Evolutionary conservation across 495 filamentous ascomycete species (phyloP).

Genomic region (Podospora comata): DNA sequence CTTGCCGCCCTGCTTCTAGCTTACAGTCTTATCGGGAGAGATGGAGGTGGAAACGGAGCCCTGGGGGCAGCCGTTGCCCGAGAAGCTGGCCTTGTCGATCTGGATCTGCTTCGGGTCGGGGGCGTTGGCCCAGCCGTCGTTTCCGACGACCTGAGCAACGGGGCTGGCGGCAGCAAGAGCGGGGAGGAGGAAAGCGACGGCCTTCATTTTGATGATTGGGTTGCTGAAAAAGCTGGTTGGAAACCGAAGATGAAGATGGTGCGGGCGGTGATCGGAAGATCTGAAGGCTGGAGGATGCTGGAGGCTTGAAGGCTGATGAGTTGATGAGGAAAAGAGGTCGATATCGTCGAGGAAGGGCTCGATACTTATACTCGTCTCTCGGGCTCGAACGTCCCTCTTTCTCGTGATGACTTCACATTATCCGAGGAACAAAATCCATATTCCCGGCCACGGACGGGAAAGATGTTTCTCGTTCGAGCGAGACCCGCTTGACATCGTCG

Average conservation of each 20-base stretch:
- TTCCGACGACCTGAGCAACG: conserved; percentile 25
- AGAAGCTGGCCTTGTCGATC: conserved; percentile 57
- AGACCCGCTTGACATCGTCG: conserved; percentile 23
- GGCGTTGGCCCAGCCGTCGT: conserved; percentile 34
- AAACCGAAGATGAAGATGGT: conserved; percentile 12
- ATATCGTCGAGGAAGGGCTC: conserved; percentile 28
- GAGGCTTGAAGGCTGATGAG: conserved; percentile 27
- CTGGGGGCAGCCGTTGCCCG: conserved; percentile 57
- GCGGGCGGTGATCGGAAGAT: conserved; percentile 9
- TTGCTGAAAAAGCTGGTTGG: conserved; percentile 7
- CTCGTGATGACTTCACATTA: conserved; percentile 15
- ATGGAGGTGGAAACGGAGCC: conserved; percentile 48
- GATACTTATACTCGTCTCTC: conserved; percentile 35
- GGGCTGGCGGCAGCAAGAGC: conserved; percentile 47
- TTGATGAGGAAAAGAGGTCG: conserved; percentile 29
- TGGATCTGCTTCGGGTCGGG: conserved; percentile 44
- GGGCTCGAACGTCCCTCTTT: background rate
- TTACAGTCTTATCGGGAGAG: conserved; percentile 50
- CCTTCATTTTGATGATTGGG: conserved; percentile 43
- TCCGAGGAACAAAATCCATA: conserved; percentile 14
- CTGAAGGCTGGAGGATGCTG: background rate
- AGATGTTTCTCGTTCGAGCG: conserved; percentile 10
- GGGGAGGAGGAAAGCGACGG: conserved; percentile 45
- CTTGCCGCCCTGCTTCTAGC: background rate
- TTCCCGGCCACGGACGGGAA: conserved; percentile 29